Conservation (phyloP, 768 basidiomycete species). For the Boletus reticulatus region DNA sequence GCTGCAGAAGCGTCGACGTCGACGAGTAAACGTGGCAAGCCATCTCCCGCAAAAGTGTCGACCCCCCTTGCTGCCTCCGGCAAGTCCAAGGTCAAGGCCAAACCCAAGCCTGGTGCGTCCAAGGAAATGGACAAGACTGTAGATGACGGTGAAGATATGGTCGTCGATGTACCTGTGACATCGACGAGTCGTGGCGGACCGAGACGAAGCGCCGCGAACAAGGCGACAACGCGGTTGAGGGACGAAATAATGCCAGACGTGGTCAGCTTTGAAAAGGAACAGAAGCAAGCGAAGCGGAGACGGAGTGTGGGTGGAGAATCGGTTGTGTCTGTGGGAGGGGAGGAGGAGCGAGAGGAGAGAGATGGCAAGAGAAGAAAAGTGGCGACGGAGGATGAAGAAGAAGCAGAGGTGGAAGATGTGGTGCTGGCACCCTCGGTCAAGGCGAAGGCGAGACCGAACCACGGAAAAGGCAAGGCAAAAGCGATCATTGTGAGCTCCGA, state of each 20-base stretch:
- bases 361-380: constrained; percentile 18
- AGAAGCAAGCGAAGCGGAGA: constrained; percentile 40
- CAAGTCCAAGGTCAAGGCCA: constrained; percentile 3
- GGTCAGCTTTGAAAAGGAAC: constrained; percentile 64
- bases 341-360: constrained; percentile 20
- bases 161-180: constrained; percentile 5
- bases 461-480: constrained; percentile 10
- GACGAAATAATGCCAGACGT: constrained; percentile 76
- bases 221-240: constrained; percentile 43
- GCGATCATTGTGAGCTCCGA: not conserved
- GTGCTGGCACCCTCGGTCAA: constrained; percentile 12
- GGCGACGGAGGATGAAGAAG: constrained; percentile 17
- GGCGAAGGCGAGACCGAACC: constrained; percentile 11
- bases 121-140: not conserved
- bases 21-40: constrained; percentile 15
- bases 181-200: constrained; percentile 19
- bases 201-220: constrained; percentile 55
- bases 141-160: not conserved
- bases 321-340: not conserved
- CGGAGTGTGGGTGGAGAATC: constrained; percentile 34
- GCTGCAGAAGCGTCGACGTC: constrained; percentile 26
- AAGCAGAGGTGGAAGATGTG: constrained; percentile 19
- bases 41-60: constrained; percentile 15
- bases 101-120: not conserved
- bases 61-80: not conserved